Evolutionary conservation across 2,329 filamentous ascomycete species (phyloP).

Genomic region (Ophiostoma piceae): DNA sequence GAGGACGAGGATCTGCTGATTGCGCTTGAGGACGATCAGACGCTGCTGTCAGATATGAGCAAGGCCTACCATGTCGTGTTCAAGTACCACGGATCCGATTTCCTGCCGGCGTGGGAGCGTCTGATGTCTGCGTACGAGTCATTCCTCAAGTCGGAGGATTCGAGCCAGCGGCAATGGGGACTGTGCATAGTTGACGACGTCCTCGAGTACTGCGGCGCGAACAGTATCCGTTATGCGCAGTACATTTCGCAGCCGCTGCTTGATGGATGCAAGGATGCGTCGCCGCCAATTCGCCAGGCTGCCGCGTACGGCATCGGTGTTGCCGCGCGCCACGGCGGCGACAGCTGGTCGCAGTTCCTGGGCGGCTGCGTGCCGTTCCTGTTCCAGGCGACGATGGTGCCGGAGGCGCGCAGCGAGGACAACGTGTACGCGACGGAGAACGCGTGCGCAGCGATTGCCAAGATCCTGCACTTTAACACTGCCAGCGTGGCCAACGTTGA

Average conservation of each 20-base stretch:
- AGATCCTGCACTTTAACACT: conserved; percentile 88
- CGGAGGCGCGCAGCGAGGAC: conserved; percentile 80
- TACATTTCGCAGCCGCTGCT: conserved; percentile 84
- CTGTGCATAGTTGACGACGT: conserved; percentile 98
- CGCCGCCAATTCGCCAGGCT: conserved; percentile 83
- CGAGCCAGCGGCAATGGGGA: conserved; percentile 96
- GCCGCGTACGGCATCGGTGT: conserved; percentile 95
- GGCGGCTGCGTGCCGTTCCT: conserved; percentile 72
- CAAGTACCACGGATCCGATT: conserved; percentile 84
- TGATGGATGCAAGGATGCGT: conserved; percentile 76
- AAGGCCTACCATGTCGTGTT: conserved; percentile 99
- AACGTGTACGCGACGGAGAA: conserved; percentile 98
- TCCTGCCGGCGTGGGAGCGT: conserved; percentile 82
- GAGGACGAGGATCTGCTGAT: conserved; percentile 77
- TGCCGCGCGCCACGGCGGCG: conserved; percentile 85
- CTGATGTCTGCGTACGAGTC: conserved; percentile 78
- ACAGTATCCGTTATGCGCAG: conserved; percentile 79
- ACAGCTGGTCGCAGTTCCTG: conserved; percentile 81
- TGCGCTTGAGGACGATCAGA: conserved; percentile 96
- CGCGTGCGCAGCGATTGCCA: conserved; percentile 90
- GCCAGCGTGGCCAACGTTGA: conserved; percentile 70
- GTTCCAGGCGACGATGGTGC: conserved; percentile 76
- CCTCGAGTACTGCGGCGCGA: conserved; percentile 87
- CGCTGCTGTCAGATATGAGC: conserved; percentile 97
- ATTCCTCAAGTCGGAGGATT: conserved; percentile 75